Evolutionary conservation across 495 filamentous ascomycete species (phyloP).

Genomic region (Aspergillus steynii): DNA sequence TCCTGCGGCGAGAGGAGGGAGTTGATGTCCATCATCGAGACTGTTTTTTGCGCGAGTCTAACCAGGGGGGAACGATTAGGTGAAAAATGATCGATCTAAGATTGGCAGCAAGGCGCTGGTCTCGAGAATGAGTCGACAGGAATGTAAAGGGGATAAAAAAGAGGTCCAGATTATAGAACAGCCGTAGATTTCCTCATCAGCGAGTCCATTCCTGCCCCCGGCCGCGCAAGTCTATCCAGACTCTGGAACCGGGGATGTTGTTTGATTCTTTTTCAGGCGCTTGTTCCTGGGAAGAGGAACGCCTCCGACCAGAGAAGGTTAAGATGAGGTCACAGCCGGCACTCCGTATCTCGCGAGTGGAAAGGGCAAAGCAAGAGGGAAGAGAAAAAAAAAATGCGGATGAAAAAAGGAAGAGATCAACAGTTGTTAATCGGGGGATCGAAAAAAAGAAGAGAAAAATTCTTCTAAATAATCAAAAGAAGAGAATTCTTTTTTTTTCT

Average conservation of each 20-base stretch:
- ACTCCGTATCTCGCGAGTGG: neutral
- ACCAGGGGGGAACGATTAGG: neutral
- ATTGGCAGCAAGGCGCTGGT: neutral
- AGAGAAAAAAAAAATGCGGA: slow-evolving; percentile 1
- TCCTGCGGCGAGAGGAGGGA: slow-evolving; percentile 71
- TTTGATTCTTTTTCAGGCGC: neutral
- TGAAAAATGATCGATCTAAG: slow-evolving; percentile 4
- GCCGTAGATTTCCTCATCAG: slow-evolving; percentile 36
- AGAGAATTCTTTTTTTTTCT: slow-evolving; percentile 3
- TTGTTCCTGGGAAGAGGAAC: slow-evolving; percentile 8
- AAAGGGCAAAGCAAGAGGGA: slow-evolving; percentile 10
- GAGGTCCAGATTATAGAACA: slow-evolving; percentile 35
- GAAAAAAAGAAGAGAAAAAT: no score
- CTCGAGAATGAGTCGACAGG: neutral
- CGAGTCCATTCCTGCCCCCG: slow-evolving; percentile 47
- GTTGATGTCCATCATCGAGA: slow-evolving; percentile 66
- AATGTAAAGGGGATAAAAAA: slow-evolving; percentile 15
- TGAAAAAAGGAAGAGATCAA: slow-evolving; percentile 1
- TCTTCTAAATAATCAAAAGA: no score
- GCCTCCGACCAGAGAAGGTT: slow-evolving; percentile 4
- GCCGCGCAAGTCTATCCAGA: slow-evolving; percentile 23
- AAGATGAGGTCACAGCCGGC: neutral
- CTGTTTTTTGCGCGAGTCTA: neutral
- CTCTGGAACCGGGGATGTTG: slow-evolving; percentile 11
- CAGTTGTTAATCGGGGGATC: neutral